Conservation (phyloP, 1,284 basidiomycete species). For the Chiua sp. region DNA sequence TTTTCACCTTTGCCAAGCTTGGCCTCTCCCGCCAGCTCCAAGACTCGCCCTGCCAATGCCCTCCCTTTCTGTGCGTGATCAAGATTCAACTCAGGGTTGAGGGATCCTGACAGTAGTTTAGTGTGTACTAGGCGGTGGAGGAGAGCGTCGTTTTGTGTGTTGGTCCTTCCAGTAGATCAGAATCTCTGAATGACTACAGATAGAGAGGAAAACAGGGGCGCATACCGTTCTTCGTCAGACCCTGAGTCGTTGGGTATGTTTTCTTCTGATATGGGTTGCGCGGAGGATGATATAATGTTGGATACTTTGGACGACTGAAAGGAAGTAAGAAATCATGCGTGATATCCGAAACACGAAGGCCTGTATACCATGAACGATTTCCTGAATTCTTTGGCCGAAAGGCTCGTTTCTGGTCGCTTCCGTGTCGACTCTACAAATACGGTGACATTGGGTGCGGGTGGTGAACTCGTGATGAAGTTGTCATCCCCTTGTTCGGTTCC, state of each 20-base stretch:
- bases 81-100: conserved; percentile 62
- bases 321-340: background rate
- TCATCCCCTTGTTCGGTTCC: conserved; percentile 50
- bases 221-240: conserved; percentile 43
- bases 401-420: conserved; percentile 27
- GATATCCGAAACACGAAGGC: conserved; percentile 1
- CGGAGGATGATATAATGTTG: conserved; percentile 51
- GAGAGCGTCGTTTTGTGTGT: conserved; percentile 74
- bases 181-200: background rate
- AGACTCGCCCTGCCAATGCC: conserved; percentile 73
- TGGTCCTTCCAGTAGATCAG: conserved; percentile 53
- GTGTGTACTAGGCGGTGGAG: conserved; percentile 81
- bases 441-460: conserved; percentile 48
- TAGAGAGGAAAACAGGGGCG: background rate
- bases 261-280: conserved; percentile 29
- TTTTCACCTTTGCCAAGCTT: conserved; percentile 77
- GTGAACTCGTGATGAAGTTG: conserved; percentile 42
- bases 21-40: conserved; percentile 67
- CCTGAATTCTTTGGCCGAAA: conserved; percentile 49
- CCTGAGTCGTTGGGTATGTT: conserved; percentile 56
- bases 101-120: conserved; percentile 71
- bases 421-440: conserved; percentile 57
- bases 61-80: conserved; percentile 69
- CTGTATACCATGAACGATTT: conserved; percentile 74
- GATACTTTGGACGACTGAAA: conserved; percentile 76